A percentile compares a stretch with the other conserved stretches of the same genome.
Evolutionary conservation across 169 alveolate species (phyloP).

Genomic region (Neospora caninum): DNA sequence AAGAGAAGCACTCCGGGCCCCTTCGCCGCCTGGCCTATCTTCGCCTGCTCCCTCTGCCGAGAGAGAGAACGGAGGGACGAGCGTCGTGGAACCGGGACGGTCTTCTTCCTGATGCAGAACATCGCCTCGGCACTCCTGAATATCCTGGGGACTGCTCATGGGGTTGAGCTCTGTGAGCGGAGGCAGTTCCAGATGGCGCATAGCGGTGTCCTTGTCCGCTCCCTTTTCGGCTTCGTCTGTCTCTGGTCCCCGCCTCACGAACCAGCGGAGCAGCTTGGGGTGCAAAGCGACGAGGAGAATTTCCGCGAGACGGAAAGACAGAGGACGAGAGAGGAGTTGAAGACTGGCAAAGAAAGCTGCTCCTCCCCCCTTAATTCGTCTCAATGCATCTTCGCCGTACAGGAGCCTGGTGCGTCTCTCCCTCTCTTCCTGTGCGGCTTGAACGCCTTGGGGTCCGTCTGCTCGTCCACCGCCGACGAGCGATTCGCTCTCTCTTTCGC

Average conservation of each 20-base stretch:
- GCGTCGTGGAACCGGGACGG: not conserved
- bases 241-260: not conserved
- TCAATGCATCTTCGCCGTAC: not conserved
- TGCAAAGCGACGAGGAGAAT: constrained; percentile 40
- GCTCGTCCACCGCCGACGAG: not conserved
- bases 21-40: not conserved
- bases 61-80: not conserved
- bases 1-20: not conserved
- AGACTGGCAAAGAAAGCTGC: not conserved
- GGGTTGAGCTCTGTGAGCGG: constrained; percentile 2
- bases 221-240: constrained; percentile 9
- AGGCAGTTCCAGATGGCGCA: not conserved
- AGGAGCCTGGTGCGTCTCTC: not conserved
- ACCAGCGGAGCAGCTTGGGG: constrained; percentile 65
- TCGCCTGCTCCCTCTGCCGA: not conserved
- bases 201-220: constrained; percentile 27
- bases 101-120: not conserved
- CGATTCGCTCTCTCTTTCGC: not conserved
- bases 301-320: constrained; percentile 47
- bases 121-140: not conserved
- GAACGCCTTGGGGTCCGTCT: not conserved
- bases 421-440: not conserved
- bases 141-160: not conserved
- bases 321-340: not conserved
- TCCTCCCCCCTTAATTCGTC: not conserved